Percentiles rank a stretch among this genome's conserved stretches.
These are phyloP conservation scores for Pecoramyces ruminantium DNA, from an alignment of 192 early-diverging fungal species.

Conservation along the genomic window DNA sequence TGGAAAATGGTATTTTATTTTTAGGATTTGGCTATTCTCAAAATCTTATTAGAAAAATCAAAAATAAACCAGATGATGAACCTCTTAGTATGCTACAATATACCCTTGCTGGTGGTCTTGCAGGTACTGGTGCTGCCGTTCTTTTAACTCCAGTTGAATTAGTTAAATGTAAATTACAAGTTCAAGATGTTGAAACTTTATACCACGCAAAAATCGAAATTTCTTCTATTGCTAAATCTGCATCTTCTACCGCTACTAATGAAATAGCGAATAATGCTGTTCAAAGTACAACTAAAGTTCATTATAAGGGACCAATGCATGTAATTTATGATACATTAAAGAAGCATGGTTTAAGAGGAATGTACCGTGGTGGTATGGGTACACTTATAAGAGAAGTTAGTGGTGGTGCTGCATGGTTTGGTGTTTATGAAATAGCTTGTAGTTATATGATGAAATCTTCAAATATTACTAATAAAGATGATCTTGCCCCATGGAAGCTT, in stretches of 20 bases:
- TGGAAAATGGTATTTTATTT: constrained; percentile 84
- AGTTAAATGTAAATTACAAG: constrained; percentile 92
- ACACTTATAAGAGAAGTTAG: constrained; percentile 77
- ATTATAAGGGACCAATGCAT: constrained; percentile 21
- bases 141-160: constrained; percentile 89
- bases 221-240: not conserved
- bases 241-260: not conserved
- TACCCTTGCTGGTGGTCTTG: constrained; percentile 61
- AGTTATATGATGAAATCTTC: constrained; percentile 1
- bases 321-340: constrained; percentile 20
- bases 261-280: not conserved
- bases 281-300: not conserved
- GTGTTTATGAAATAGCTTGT: constrained; percentile 66
- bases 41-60: constrained; percentile 34
- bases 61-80: constrained; percentile 8
- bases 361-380: constrained; percentile 62
- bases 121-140: constrained; percentile 71
- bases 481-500: constrained; percentile 51
- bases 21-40: constrained; percentile 76
- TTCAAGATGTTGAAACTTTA: constrained; percentile 42
- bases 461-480: constrained; percentile 35
- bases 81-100: constrained; percentile 26
- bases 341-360: constrained; percentile 30
- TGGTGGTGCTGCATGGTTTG: constrained; percentile 95
- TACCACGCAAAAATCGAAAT: not conserved